Base-by-base conservation (phyloP, 2,329 filamentous ascomycete genomes). In the Hymenoscyphus scutula region DNA sequence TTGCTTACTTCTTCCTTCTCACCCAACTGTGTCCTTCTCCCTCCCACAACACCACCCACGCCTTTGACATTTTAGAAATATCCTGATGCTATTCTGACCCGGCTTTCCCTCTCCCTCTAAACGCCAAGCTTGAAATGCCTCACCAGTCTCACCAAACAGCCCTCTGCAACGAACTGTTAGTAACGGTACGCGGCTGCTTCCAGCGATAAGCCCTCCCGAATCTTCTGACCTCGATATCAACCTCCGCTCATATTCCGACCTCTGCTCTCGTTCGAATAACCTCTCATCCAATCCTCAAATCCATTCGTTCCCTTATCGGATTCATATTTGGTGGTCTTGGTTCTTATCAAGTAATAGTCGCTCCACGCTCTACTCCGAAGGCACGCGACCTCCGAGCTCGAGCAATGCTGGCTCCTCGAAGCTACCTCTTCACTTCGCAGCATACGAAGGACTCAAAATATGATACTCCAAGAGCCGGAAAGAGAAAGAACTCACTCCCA, bases 351-450 rank as follows among this genome's bases (percentile, higher is more conserved):
- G 63, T 67, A 64, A 68, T 66, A 65, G 60, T 53, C 53, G 57
- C 27, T 38, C 59, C 59, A 55, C 62, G 62, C n/a, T 30, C 53
- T 6, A 19, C 58, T 56, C 30, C 48, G 58, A 56, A 62, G 45
- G 53, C 62, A 65, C 62, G 60, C 64, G 64, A 66, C 64, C 29
- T 38, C 53, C 37, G 57, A 37, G 25, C 37, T 51, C n/a, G 34
- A 62, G 70, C 60, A 37, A 73, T 71, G 70, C 53, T 71, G 41
- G 65, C 67, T 62, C 68, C 70, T 27, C 62, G 70, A 58, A 67
- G 64, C 23, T 72, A 70, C 53, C 64, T 70, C 13, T 73, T 72
- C 62, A 67, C 67, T 57, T 34, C 67, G 38, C 58, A 64, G 32
- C 56, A 65, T 54, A 34, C 64, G 27, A 66, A 48, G 56, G 62